Conservation (phyloP, 129 eudicot genomes). For the Sambucus nigra region DNA sequence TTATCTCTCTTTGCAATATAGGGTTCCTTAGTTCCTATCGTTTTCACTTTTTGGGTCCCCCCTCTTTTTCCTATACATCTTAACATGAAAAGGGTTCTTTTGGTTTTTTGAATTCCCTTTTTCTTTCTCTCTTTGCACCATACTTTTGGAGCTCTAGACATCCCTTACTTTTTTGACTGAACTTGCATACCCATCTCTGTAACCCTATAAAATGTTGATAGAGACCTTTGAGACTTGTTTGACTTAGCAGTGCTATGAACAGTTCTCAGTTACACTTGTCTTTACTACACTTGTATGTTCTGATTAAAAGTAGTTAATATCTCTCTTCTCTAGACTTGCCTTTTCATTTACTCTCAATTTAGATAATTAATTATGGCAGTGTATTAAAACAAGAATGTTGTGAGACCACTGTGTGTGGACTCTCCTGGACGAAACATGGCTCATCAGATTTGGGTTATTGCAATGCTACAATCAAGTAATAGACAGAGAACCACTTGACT, state of each 20-base stretch:
- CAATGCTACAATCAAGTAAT: no score
- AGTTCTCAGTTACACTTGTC: background rate
- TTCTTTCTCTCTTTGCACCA: conserved; percentile 18
- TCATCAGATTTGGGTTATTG: no score
- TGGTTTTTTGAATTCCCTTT: conserved; percentile 9
- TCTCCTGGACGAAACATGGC: no score
- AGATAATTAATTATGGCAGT: no score
- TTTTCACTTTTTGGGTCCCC: background rate
- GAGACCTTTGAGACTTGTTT: conserved; percentile 6
- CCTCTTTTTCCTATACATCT: background rate
- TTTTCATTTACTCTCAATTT: no score
- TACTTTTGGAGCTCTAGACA: conserved; percentile 10
- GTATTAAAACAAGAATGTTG: no score
- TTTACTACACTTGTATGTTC: no score
- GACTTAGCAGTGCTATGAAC: conserved; percentile 8
- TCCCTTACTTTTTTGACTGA: conserved; percentile 10
- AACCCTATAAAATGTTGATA: conserved; percentile 5
- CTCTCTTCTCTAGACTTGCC: no score
- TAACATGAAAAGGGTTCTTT: conserved; percentile 16
- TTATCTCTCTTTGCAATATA: background rate
- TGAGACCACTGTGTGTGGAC: no score
- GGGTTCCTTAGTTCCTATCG: conserved; percentile 1
- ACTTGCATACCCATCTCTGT: background rate
- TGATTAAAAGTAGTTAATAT: no score
- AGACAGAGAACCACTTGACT: no score